phyloP scores from a whole-genome alignment of 495 filamentous ascomycete genomes.

The Niebla homalea region DNA sequence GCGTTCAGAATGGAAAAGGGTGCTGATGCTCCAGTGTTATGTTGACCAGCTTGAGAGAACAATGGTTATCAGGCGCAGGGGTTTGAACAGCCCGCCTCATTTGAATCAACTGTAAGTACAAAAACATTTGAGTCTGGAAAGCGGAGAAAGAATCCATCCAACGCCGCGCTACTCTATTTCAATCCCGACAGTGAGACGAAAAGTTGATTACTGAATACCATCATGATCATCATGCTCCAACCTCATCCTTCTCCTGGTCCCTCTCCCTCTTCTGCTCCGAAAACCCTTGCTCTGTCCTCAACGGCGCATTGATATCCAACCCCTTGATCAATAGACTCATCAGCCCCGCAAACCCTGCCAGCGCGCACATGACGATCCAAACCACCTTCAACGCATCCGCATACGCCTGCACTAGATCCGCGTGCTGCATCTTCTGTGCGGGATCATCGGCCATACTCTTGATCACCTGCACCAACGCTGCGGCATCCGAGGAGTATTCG shows the following conservation, averaged over 20 bases:
- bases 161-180: too few relatives aligned
- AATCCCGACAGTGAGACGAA: too few relatives aligned
- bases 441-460: slow-evolving; percentile 31
- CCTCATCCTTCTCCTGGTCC: slow-evolving; percentile 9
- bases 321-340: slow-evolving; percentile 37
- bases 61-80: too few relatives aligned
- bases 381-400: slow-evolving; percentile 43
- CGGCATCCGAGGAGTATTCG: slow-evolving; percentile 42
- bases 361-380: slow-evolving; percentile 42
- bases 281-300: slow-evolving; percentile 35
- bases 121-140: too few relatives aligned
- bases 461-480: slow-evolving; percentile 45
- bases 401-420: slow-evolving; percentile 38
- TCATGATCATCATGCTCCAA: neutral
- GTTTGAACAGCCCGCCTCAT: too few relatives aligned
- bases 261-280: slow-evolving; percentile 20
- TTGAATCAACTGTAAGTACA: too few relatives aligned
- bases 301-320: slow-evolving; percentile 39
- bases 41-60: too few relatives aligned
- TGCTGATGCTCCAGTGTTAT: too few relatives aligned
- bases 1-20: too few relatives aligned
- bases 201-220: too few relatives aligned
- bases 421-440: slow-evolving; percentile 23
- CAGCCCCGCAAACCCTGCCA: slow-evolving; percentile 35
- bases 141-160: too few relatives aligned